phyloP scores from a whole-genome alignment of 768 basidiomycete genomes.

The Tricholoma matsutake region DNA sequence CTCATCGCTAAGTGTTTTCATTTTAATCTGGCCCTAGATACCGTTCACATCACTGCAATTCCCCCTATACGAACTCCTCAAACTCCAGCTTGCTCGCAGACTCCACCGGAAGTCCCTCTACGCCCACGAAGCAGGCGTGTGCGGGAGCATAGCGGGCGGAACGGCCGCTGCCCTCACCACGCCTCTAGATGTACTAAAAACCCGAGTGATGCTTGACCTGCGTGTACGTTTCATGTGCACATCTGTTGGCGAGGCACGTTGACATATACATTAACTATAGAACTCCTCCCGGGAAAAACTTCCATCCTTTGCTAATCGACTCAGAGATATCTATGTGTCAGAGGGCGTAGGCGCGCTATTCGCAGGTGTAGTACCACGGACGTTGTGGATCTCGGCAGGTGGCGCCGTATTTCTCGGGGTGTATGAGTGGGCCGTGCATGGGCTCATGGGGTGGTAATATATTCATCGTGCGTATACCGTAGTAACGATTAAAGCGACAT shows the following conservation, averaged over 20 bases:
- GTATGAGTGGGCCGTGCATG: conserved; percentile 77
- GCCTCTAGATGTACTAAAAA: conserved; percentile 95
- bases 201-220: conserved; percentile 92
- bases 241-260: not conserved
- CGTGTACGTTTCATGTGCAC: conserved; percentile 45
- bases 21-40: conserved; percentile 50
- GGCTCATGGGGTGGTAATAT: conserved; percentile 36
- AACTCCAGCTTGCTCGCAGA: conserved; percentile 55
- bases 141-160: conserved; percentile 90
- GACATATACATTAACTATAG: conserved; percentile 27
- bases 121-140: conserved; percentile 77
- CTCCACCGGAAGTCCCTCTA: conserved; percentile 55
- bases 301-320: conserved; percentile 55
- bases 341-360: conserved; percentile 83
- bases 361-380: conserved; percentile 84
- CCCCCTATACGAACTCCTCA: conserved; percentile 90
- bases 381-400: conserved; percentile 94
- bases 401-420: conserved; percentile 98
- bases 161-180: conserved; percentile 89
- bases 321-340: conserved; percentile 59
- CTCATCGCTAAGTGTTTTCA: not conserved
- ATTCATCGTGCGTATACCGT: not conserved
- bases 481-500: not conserved
- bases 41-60: conserved; percentile 97
- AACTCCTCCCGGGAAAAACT: conserved; percentile 43